phyloP scores from a whole-genome alignment of 331 rosid genomes.

The Quercus phellos region DNA sequence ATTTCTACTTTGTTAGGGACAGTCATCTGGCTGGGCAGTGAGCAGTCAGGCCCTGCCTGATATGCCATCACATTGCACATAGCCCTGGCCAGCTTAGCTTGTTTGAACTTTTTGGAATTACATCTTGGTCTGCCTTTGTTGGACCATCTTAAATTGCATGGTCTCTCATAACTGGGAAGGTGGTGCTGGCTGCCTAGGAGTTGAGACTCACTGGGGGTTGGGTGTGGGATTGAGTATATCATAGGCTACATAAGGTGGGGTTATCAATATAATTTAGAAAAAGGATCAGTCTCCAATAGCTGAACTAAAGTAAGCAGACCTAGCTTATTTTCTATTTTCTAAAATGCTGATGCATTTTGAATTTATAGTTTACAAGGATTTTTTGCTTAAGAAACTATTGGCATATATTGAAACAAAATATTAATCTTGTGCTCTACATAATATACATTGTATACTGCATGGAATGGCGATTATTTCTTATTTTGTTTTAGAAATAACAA shows the following conservation, averaged over 20 bases:
- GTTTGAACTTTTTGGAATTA: background rate
- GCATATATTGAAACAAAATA: background rate
- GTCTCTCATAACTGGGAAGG: background rate
- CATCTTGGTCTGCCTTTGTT: background rate
- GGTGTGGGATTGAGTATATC: background rate
- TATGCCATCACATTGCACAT: background rate
- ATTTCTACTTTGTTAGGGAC: background rate
- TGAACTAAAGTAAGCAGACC: background rate
- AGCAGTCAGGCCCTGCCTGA: background rate
- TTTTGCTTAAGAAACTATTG: background rate
- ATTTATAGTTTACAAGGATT: background rate
- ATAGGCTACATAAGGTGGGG: background rate
- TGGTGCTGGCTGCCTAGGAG: background rate
- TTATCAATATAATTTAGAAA: background rate
- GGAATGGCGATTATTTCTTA: background rate
- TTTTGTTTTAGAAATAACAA: no score
- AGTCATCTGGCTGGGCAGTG: background rate
- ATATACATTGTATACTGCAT: background rate
- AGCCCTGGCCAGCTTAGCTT: background rate
- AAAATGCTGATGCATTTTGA: background rate
- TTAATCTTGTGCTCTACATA: background rate
- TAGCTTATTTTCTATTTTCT: background rate
- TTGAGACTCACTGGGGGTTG: background rate
- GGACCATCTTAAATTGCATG: background rate
- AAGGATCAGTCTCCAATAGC: background rate